Conservation (phyloP, 2,329 filamentous ascomycete genomes). For the Claviceps quebecensis region DNA sequence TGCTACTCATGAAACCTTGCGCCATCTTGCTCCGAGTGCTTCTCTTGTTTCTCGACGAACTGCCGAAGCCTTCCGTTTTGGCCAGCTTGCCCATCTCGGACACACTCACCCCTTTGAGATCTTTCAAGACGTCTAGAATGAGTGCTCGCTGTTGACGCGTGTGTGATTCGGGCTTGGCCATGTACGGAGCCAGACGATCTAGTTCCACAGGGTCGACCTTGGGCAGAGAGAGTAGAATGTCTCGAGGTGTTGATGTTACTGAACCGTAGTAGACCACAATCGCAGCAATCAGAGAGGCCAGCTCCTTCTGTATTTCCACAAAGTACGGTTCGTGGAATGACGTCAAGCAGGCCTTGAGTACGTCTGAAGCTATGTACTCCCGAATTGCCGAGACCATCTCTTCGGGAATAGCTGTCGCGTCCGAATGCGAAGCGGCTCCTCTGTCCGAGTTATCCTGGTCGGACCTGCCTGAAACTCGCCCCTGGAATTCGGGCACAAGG, state of each 20-base stretch:
- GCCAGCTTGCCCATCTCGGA: slow-evolving; percentile 81
- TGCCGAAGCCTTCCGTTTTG: slow-evolving; percentile 31
- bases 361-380: slow-evolving; percentile 79
- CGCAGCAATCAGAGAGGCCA: slow-evolving; percentile 74
- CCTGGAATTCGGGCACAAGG: slow-evolving; percentile 63
- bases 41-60: slow-evolving; percentile 14
- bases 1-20: slow-evolving; percentile 49
- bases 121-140: slow-evolving; percentile 71
- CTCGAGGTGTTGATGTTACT: slow-evolving; percentile 53
- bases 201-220: slow-evolving; percentile 59
- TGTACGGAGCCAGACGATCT: slow-evolving; percentile 45
- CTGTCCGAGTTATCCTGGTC: slow-evolving; percentile 14
- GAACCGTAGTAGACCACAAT: slow-evolving; percentile 67
- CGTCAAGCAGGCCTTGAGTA: slow-evolving; percentile 78
- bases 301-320: slow-evolving; percentile 85
- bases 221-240: slow-evolving; percentile 67
- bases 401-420: slow-evolving; percentile 32
- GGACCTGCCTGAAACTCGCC: slow-evolving; percentile 10
- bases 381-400: slow-evolving; percentile 55
- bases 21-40: slow-evolving; percentile 36
- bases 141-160: slow-evolving; percentile 68
- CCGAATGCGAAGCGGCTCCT: slow-evolving; percentile 12
- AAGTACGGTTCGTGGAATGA: slow-evolving; percentile 94
- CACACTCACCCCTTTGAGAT: slow-evolving; percentile 80
- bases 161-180: slow-evolving; percentile 43